These are phyloP conservation scores for Brassica juncea DNA, from an alignment of 345 rosid genomes.

Conservation along the genomic window DNA sequence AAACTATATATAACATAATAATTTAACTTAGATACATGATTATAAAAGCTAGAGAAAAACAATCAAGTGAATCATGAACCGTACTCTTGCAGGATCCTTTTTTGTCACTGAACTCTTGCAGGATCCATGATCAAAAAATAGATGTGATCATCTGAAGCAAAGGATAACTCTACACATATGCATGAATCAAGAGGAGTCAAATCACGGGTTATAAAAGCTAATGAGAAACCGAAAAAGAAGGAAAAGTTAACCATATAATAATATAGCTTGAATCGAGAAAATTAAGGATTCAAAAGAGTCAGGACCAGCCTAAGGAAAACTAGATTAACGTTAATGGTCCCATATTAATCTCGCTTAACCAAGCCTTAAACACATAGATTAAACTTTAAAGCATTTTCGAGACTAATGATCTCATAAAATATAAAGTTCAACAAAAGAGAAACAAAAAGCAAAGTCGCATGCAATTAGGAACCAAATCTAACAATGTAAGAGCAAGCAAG, in stretches of 20 bases:
- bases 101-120: neutral
- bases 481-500: neutral
- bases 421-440: constrained; percentile 28
- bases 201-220: neutral
- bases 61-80: constrained; percentile 13
- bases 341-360: constrained; percentile 51
- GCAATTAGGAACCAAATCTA: constrained; percentile 22
- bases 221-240: neutral
- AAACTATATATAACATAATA: neutral
- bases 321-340: constrained; percentile 56
- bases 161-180: neutral
- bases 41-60: neutral
- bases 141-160: constrained; percentile 24
- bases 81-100: constrained; percentile 19
- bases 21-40: neutral
- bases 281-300: constrained; percentile 30
- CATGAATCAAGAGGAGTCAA: neutral
- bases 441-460: constrained; percentile 17
- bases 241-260: constrained; percentile 17
- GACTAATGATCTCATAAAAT: constrained; percentile 40
- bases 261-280: constrained; percentile 19
- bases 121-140: constrained; percentile 17
- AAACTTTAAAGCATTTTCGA: constrained; percentile 24
- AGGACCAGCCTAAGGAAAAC: constrained; percentile 53
- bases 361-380: constrained; percentile 47